These are phyloP conservation scores for Metarhizium humberi DNA, from an alignment of 2,329 filamentous ascomycete genomes.

Conservation along the genomic window DNA sequence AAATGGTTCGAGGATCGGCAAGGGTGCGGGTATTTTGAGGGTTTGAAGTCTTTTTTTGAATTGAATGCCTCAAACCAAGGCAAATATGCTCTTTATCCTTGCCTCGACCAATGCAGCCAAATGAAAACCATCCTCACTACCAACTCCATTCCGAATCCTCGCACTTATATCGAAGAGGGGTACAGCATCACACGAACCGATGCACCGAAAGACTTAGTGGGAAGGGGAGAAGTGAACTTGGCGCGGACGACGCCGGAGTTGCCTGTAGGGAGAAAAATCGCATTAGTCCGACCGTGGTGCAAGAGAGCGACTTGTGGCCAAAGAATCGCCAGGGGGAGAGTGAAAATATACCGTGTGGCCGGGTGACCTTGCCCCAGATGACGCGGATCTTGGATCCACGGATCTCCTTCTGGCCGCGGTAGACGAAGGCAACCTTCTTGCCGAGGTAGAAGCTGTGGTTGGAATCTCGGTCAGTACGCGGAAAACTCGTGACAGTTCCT, in stretches of 20 bases:
- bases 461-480: slow-evolving; percentile 16
- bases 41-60: slow-evolving; percentile 40
- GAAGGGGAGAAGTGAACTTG: slow-evolving; percentile 94
- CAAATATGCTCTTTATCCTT: slow-evolving; percentile 41
- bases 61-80: slow-evolving; percentile 46
- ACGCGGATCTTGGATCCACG: slow-evolving; percentile 97
- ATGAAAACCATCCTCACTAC: slow-evolving; percentile 54
- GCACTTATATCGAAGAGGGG: slow-evolving; percentile 87
- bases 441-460: slow-evolving; percentile 79
- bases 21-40: slow-evolving; percentile 13
- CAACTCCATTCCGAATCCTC: slow-evolving; percentile 47
- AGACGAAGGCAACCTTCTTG: slow-evolving; percentile 99
- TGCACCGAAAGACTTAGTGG: slow-evolving; percentile 92
- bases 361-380: slow-evolving; percentile 98
- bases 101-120: slow-evolving; percentile 50
- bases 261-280: slow-evolving; percentile 40
- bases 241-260: slow-evolving; percentile 97
- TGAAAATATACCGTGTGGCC: slow-evolving; percentile 70
- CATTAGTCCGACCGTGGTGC: not conserved
- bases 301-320: not conserved
- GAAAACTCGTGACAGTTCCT: not conserved
- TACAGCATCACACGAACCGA: slow-evolving; percentile 96
- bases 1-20: not conserved
- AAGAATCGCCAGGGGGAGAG: not conserved
- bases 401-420: slow-evolving; percentile 89